phyloP scores from a whole-genome alignment of 2,329 filamentous ascomycete genomes.

The Sclerotinia sclerotiorum region DNA sequence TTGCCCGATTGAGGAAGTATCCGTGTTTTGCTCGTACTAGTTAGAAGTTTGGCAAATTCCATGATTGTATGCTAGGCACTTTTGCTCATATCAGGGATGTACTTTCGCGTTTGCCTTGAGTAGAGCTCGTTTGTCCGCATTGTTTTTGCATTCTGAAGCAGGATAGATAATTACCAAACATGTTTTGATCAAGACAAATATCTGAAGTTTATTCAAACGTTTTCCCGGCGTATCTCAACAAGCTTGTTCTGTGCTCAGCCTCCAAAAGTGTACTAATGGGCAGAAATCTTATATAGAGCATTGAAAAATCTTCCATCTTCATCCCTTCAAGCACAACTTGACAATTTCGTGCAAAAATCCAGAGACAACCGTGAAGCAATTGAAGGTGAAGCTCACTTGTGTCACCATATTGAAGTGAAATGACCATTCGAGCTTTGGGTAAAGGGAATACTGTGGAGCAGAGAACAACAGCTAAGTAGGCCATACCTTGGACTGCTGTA shows the following conservation, averaged over 20 bases:
- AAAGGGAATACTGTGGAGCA: neutral
- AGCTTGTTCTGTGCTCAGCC: neutral
- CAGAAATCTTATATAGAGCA: neutral
- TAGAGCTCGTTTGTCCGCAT: too few species aligned
- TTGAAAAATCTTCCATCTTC: neutral
- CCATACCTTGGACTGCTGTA: fast-evolving
- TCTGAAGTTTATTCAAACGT: neutral
- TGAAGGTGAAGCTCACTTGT: neutral
- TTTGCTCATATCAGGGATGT: slow-evolving; percentile 5
- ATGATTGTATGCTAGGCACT: slow-evolving; percentile 11
- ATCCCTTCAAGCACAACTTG: neutral
- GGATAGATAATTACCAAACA: neutral
- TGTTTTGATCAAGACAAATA: neutral
- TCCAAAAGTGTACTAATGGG: neutral
- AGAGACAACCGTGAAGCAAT: neutral
- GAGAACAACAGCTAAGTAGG: neutral
- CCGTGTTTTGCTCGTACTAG: neutral
- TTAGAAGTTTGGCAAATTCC: slow-evolving; percentile 1
- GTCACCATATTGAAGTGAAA: neutral
- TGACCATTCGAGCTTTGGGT: neutral
- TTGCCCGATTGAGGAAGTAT: slow-evolving; percentile 6
- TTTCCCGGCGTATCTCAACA: slow-evolving; percentile 4
- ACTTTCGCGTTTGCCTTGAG: slow-evolving; percentile 5
- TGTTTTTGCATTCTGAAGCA: neutral
- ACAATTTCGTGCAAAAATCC: neutral